Percentiles rank a stretch among this genome's conserved stretches.
phyloP scores from a whole-genome alignment of 1,284 basidiomycete genomes.

The Tylopilus sp. region DNA sequence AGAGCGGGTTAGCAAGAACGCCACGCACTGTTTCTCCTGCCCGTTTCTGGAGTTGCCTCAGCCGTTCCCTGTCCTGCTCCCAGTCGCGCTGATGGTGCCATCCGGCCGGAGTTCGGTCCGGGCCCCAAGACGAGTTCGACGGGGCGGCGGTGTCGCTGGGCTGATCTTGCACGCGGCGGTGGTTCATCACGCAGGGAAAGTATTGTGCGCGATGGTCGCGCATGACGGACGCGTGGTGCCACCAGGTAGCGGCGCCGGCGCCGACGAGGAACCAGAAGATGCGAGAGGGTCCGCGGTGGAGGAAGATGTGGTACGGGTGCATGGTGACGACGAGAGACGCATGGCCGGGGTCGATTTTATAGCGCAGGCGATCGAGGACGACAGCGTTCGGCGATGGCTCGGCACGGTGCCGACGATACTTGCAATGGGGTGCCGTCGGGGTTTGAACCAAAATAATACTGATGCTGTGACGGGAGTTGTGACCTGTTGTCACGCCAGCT shows the following conservation, averaged over 20 bases:
- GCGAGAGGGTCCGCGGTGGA: slow-evolving; percentile 50
- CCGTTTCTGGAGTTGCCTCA: slow-evolving; percentile 48
- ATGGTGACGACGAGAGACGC: slow-evolving; percentile 21
- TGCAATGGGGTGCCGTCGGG: slow-evolving; percentile 25
- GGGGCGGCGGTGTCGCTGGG: neutral
- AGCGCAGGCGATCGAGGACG: slow-evolving; percentile 21
- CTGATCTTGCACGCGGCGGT: slow-evolving; percentile 13
- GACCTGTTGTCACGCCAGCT: slow-evolving; percentile 22
- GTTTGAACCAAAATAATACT: too few relatives aligned
- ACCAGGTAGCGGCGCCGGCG: slow-evolving; percentile 51
- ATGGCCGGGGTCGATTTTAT: slow-evolving; percentile 14
- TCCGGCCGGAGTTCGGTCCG: slow-evolving; percentile 20
- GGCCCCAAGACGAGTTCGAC: slow-evolving; percentile 2
- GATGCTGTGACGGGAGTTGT: slow-evolving; percentile 10
- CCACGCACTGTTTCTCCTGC: slow-evolving; percentile 56
- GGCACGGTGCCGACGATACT: slow-evolving; percentile 14
- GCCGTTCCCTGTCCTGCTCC: slow-evolving; percentile 43
- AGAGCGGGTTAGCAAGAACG: neutral
- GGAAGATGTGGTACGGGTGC: slow-evolving; percentile 37
- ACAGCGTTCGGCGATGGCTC: slow-evolving; percentile 17
- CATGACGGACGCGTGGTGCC: slow-evolving; percentile 33
- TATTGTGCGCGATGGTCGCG: slow-evolving; percentile 28
- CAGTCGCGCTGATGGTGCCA: slow-evolving; percentile 38
- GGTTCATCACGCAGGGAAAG: slow-evolving; percentile 28
- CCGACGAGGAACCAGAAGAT: slow-evolving; percentile 68